Base-by-base conservation (phyloP, 768 basidiomycete genomes). In the Boletales sp. region DNA sequence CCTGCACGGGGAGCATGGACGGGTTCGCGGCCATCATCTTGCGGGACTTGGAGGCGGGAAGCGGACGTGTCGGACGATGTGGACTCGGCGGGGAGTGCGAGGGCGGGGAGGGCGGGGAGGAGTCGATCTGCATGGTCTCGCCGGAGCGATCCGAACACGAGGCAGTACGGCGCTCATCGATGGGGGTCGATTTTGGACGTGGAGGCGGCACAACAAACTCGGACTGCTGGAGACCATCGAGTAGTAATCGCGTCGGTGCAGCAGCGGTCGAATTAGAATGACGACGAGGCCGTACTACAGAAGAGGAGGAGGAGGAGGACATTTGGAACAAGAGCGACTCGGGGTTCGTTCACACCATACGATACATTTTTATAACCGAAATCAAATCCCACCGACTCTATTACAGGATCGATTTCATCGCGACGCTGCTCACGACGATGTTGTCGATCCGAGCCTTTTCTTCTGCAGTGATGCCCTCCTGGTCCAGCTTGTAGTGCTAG, bases 1-100 rank as follows among this genome's bases (percentile, higher is more conserved):
- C 90, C 60, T 89, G 87, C 0, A 90, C 76, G 29, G 93, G 93
- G 5, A 93, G 72, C 82, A 91, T 86, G 50, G 81, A 76, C 0
- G 90, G 90, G 65, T 91, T 91, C 69, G 72, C 63, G 51, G 72
- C 62, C 14, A 69, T 64, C 72, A 80, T 78, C 66, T 80, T 82
- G 19, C 84, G 75, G 8, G 77, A 54, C 62, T 82, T 82, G 8
- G 76, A 75, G 13, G 73, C 52, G 1, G 80, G 84, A 11, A 86
- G 78, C 2, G 82, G 86, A 18, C 80, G 76, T 3, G 84, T 87
- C 0, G 84, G 87, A 38, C 85, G 73, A 45, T 79, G 73, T 47
- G 62, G 61, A 46, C 59, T 63, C n/a, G 39, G 58, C 50, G n/a
- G n/a, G n/a, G n/a, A n/a, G n/a, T n/a, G n/a, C n/a, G n/a, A n/a